Evolutionary conservation across 1,139 yeast species (phyloP).

Genomic region (Candida sp.): DNA sequence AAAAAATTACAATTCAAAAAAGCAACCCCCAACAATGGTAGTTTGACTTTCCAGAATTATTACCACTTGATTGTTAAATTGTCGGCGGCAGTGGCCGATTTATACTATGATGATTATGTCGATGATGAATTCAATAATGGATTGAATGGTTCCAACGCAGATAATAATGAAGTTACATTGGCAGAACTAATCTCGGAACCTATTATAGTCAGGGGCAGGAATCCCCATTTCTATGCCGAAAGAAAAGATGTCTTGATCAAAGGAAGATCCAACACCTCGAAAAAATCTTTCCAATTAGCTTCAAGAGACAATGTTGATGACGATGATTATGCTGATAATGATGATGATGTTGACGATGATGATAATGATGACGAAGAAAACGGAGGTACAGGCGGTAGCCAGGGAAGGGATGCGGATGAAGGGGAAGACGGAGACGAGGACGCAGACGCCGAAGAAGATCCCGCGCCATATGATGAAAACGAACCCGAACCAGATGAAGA

Average conservation of each 20-base stretch:
- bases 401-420: conserved; percentile 5
- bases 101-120: conserved; percentile 39
- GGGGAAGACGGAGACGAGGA: conserved; percentile 9
- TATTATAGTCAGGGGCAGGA: conserved; percentile 62
- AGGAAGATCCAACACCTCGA: conserved; percentile 19
- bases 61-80: conserved; percentile 47
- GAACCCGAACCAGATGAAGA: conserved; percentile 3
- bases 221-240: conserved; percentile 61
- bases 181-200: conserved; percentile 44
- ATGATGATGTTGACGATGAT: conserved; percentile 6
- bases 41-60: conserved; percentile 53
- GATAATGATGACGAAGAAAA: conserved; percentile 10
- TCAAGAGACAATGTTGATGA: conserved; percentile 7
- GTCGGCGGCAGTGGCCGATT: conserved; percentile 43
- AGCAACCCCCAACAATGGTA: conserved; percentile 67
- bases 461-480: conserved; percentile 8
- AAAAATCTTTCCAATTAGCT: conserved; percentile 18
- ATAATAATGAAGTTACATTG: conserved; percentile 31
- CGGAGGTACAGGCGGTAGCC: conserved; percentile 5
- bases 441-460: conserved; percentile 8
- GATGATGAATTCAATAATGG: conserved; percentile 24
- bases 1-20: conserved; percentile 54
- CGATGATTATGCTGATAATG: conserved; percentile 5
- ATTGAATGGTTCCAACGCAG: conserved; percentile 7
- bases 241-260: conserved; percentile 47